Evolutionary conservation across 495 filamentous ascomycete genomes (phyloP).

Genomic region (Hypoxylon fuscum): DNA sequence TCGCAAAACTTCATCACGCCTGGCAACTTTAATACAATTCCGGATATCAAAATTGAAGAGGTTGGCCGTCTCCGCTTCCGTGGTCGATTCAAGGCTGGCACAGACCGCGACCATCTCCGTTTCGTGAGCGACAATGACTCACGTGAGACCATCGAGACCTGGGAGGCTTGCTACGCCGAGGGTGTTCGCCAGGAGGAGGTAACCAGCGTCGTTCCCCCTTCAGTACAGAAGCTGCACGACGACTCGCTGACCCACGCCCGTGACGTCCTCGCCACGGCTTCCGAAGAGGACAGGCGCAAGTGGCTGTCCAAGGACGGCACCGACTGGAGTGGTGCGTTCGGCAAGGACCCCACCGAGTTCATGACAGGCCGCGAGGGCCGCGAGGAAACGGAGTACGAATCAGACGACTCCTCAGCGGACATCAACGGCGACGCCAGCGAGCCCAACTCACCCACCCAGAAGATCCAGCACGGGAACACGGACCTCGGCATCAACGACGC

Average conservation of each 20-base stretch:
- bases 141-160: constrained; percentile 91
- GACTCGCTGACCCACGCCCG: constrained; percentile 77
- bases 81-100: constrained; percentile 86
- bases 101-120: constrained; percentile 81
- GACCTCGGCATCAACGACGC: constrained; percentile 61
- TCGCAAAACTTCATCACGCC: constrained; percentile 92
- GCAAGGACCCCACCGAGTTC: constrained; percentile 63
- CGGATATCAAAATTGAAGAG: constrained; percentile 73
- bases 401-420: constrained; percentile 56
- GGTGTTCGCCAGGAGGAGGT: constrained; percentile 78
- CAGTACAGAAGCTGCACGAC: constrained; percentile 78
- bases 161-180: constrained; percentile 88
- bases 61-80: constrained; percentile 83
- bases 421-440: constrained; percentile 49
- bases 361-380: constrained; percentile 54
- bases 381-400: constrained; percentile 54
- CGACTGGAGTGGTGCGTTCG: constrained; percentile 91
- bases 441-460: constrained; percentile 1
- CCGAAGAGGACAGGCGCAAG: constrained; percentile 72
- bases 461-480: constrained; percentile 33
- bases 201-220: constrained; percentile 69
- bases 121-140: constrained; percentile 90
- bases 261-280: constrained; percentile 76
- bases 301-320: constrained; percentile 84
- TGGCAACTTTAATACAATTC: constrained; percentile 68